Percentiles rank a stretch among this genome's conserved stretches.
These are phyloP conservation scores for Phoma sp. DNA, from an alignment of 2,329 filamentous ascomycete genomes.

Conservation along the genomic window DNA sequence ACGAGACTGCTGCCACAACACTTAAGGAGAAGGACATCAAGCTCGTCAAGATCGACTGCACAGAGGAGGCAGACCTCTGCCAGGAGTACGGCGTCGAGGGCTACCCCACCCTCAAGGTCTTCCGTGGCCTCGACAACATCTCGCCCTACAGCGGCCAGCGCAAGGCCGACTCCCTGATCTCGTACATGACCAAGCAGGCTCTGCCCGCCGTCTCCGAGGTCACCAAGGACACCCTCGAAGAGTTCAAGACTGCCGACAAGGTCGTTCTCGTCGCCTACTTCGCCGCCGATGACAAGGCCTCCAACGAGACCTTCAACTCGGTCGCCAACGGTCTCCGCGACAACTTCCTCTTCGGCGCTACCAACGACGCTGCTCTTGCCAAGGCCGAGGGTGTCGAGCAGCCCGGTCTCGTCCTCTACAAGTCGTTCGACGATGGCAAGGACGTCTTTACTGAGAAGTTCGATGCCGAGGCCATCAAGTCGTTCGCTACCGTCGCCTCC, in stretches of 20 bases:
- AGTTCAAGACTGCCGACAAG: slow-evolving; percentile 98
- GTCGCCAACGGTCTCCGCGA: slow-evolving; percentile 81
- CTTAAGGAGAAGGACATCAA: slow-evolving; percentile 88
- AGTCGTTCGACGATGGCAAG: slow-evolving; percentile 97
- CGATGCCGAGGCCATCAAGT: slow-evolving; percentile 77
- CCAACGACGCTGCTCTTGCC: slow-evolving; percentile 81
- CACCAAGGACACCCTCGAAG: slow-evolving; percentile 80
- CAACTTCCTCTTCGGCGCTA: slow-evolving; percentile 89
- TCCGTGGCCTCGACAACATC: slow-evolving; percentile 85
- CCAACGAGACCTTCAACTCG: slow-evolving; percentile 83
- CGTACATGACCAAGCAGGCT: slow-evolving; percentile 98
- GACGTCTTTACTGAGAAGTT: slow-evolving; percentile 81
- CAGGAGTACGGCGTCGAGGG: slow-evolving; percentile 89
- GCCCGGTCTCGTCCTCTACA: slow-evolving; percentile 92
- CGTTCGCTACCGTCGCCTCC: slow-evolving; percentile 82
- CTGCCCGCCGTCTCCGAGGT: slow-evolving; percentile 89
- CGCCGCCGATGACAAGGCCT: slow-evolving; percentile 77
- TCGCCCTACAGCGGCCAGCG: slow-evolving; percentile 86
- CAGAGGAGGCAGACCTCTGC: slow-evolving; percentile 91
- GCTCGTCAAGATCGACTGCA: slow-evolving; percentile 92
- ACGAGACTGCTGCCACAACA: slow-evolving; percentile 82
- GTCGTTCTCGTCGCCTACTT: slow-evolving; percentile 93
- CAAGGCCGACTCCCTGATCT: slow-evolving; percentile 78
- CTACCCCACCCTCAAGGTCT: slow-evolving; percentile 98
- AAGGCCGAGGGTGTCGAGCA: slow-evolving; percentile 88